Evolutionary conservation across 2,329 filamentous ascomycete genomes (phyloP), one percentile per base, ranked within the genome.

Genomic region (Chalaropsis thielavioides): DNA sequence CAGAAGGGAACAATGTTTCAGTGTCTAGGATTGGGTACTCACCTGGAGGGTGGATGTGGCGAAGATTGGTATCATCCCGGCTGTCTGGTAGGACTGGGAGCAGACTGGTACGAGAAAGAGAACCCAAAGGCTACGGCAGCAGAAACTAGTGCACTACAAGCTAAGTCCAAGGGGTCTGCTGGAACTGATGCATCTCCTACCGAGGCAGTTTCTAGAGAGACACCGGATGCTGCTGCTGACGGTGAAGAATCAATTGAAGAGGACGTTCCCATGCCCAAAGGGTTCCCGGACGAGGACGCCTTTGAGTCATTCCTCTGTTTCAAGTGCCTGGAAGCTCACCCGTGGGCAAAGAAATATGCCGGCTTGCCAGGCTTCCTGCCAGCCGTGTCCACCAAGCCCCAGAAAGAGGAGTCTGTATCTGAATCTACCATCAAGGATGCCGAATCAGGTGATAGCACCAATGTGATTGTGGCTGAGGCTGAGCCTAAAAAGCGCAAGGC

Each of bases 1-100:
- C 91, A 99, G 73, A 95, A 92, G 70, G 92, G 92, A 0, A 97
- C 92, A 46, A 99, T 99, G 94, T 99, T 95, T 70, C 94, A 99
- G 74, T 99, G 94, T 72, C 75, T 97, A 1, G 92, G 92, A 0
- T 78, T 97, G 0, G 91, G 90, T 0, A 87, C 84, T 0, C 80
- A 83, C 13, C 88, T 92, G 69, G 86, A 87, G 0, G 92, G 92
- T 17, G 92, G 92, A 3, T 97, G 92, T 75, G 92, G 92, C 13
- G 92, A 97, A 76, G 92, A 97, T 72, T 97, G 92, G 92, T 97
- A 90, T 81, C 92, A 97, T 76, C 90, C 92, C 0, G 91, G 94
- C 68, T 97, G 92, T 72, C 77, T 97, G 7, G 84, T 96, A 61
- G 92, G 92, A 5, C 76, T 95, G 69, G 85, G 87, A 0, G 83